Conservation (phyloP, 305 asterid species). For the Rubia tinctorum region DNA sequence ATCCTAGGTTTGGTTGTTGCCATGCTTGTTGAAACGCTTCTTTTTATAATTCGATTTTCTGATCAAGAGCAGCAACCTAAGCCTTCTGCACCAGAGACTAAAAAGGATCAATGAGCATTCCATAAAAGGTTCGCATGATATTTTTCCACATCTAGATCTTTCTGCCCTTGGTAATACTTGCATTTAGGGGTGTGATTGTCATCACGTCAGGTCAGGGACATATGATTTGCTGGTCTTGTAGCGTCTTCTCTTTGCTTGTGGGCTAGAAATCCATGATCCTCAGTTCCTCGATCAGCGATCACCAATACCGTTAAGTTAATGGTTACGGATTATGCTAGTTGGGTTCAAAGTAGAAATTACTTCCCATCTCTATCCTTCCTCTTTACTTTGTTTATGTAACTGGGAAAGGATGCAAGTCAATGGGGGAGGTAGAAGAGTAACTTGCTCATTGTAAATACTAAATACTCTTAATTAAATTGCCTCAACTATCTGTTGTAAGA, state of each 20-base stretch:
- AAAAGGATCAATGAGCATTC: conserved; percentile 61
- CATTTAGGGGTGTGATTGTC: background rate
- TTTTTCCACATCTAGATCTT: background rate
- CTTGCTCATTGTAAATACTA: background rate
- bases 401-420: background rate
- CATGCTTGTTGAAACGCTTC: conserved; percentile 89
- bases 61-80: conserved; percentile 33
- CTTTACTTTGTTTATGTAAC: background rate
- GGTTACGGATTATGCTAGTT: background rate
- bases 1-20: conserved; percentile 85
- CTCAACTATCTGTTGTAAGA: too few species aligned
- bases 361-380: background rate
- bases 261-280: background rate
- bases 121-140: conserved; percentile 11
- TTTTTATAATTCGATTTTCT: conserved; percentile 63
- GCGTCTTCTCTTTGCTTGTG: background rate
- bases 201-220: background rate
- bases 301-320: background rate
- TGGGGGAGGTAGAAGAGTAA: background rate
- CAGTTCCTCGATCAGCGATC: background rate
- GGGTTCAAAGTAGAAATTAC: background rate
- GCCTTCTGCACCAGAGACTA: conserved; percentile 33
- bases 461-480: too few species aligned
- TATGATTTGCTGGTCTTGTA: background rate
- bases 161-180: background rate